Evolutionary conservation across 352 stramenopile species (phyloP).

Genomic region (Globisporangium cederbergense): DNA sequence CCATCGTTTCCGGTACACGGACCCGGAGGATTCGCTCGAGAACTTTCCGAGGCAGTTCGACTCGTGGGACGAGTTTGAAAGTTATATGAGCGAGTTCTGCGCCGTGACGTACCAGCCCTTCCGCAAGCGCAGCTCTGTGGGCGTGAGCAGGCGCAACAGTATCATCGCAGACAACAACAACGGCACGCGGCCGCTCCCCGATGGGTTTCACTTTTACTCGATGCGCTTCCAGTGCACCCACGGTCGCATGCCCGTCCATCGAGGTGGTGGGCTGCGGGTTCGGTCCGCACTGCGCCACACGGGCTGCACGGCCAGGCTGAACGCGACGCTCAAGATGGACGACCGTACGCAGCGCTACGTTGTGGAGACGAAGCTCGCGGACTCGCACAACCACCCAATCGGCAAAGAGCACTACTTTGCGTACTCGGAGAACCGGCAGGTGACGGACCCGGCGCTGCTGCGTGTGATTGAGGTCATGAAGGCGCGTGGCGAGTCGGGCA

Average conservation of each 20-base stretch:
- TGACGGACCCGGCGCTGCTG: slow-evolving; percentile 10
- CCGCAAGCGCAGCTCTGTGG: slow-evolving; percentile 4
- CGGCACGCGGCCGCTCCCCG: not conserved
- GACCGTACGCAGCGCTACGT: not conserved
- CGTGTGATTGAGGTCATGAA: slow-evolving; percentile 1
- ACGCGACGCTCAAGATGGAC: slow-evolving; percentile 8
- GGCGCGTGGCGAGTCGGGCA: not conserved
- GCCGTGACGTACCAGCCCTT: slow-evolving; percentile 2
- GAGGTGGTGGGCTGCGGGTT: slow-evolving; percentile 1
- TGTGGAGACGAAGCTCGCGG: not conserved
- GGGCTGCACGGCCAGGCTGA: slow-evolving; percentile 8
- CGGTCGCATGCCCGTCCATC: not conserved
- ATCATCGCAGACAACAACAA: slow-evolving; percentile 24
- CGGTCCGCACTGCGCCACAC: slow-evolving; percentile 2
- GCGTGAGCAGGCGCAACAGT: slow-evolving; percentile 15
- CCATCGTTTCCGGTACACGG: not conserved
- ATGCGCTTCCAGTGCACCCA: slow-evolving; percentile 8
- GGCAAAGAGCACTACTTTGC: slow-evolving; percentile 7
- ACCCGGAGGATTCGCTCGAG: not conserved
- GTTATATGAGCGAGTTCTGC: slow-evolving; percentile 1
- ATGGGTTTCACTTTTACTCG: not conserved
- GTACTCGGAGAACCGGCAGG: slow-evolving; percentile 14
- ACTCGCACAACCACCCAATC: slow-evolving; percentile 12
- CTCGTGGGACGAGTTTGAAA: not conserved
- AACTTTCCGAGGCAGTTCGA: not conserved